Evolutionary conservation across 2,329 filamentous ascomycete species (phyloP).

Genomic region (Neopestalotiopsis rosae): DNA sequence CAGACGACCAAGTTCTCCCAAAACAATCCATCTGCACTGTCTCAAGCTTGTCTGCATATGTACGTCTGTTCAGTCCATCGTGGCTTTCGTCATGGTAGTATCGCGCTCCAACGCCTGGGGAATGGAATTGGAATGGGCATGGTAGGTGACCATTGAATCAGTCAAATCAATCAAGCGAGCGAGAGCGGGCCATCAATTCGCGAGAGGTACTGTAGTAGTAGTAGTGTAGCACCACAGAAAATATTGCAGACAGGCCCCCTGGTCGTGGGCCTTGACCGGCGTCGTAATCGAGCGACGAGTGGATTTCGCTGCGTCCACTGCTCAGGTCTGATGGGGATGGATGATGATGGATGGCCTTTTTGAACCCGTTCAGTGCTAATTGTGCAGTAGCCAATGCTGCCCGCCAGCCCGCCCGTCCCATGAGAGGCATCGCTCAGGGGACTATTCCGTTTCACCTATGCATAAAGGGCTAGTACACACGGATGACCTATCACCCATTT

Average conservation of each 20-base stretch:
- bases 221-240: slow-evolving; percentile 3
- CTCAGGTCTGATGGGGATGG: neutral
- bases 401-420: neutral
- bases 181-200: neutral
- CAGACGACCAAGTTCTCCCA: neutral
- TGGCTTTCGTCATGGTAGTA: neutral
- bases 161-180: neutral
- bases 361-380: neutral
- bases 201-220: neutral
- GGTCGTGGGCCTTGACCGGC: neutral
- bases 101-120: neutral
- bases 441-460: slow-evolving; percentile 12
- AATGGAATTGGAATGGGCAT: neutral
- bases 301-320: slow-evolving; percentile 9
- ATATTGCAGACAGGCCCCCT: neutral
- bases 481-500: slow-evolving; percentile 7
- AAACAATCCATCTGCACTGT: neutral
- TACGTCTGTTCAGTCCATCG: neutral
- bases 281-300: neutral
- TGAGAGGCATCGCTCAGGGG: slow-evolving; percentile 1
- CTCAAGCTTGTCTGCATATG: neutral
- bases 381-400: neutral
- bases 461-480: slow-evolving; percentile 2
- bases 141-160: neutral
- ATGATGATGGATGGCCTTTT: neutral